Percentiles rank a stretch among this genome's conserved stretches.
Evolutionary conservation across 2,329 filamentous ascomycete genomes (phyloP).

Genomic region (Whalleya microplaca): DNA sequence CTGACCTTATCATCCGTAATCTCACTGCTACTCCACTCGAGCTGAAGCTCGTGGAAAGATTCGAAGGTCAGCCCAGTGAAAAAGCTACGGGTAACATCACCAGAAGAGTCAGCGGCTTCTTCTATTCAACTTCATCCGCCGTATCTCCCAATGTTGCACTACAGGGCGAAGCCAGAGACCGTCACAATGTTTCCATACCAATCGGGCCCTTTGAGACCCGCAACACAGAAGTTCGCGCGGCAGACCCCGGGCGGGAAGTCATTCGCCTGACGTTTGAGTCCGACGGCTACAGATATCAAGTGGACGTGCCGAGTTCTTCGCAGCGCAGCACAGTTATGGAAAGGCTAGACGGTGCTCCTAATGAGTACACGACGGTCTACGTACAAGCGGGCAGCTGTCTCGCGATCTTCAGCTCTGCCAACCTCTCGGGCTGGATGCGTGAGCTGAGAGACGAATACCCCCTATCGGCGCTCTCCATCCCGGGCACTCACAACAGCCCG

Average conservation of each 20-base stretch:
- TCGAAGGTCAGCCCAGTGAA: slow-evolving; percentile 54
- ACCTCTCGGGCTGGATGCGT: slow-evolving; percentile 79
- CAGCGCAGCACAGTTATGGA: slow-evolving; percentile 64
- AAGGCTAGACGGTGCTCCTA: slow-evolving; percentile 52
- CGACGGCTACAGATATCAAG: slow-evolving; percentile 67
- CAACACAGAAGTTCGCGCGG: slow-evolving; percentile 63
- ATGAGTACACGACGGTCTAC: slow-evolving; percentile 68
- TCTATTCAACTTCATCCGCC: slow-evolving; percentile 44
- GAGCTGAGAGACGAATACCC: slow-evolving; percentile 72
- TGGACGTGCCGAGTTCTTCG: slow-evolving; percentile 70
- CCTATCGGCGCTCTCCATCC: slow-evolving; percentile 82
- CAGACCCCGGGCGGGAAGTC: slow-evolving; percentile 65
- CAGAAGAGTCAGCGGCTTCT: slow-evolving; percentile 46
- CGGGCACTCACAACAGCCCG: slow-evolving; percentile 93
- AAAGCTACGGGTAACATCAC: slow-evolving; percentile 52
- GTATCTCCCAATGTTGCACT: slow-evolving; percentile 41
- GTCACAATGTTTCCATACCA: slow-evolving; percentile 64
- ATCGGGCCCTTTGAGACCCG: slow-evolving; percentile 71
- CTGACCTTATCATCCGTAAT: slow-evolving; percentile 76
- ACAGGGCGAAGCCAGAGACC: slow-evolving; percentile 63
- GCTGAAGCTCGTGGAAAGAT: slow-evolving; percentile 74
- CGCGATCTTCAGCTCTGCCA: slow-evolving; percentile 71
- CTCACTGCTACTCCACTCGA: slow-evolving; percentile 74
- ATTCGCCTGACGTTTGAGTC: slow-evolving; percentile 76
- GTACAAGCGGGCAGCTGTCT: slow-evolving; percentile 58